These are phyloP conservation scores for Scedosporium dehoogii DNA, from an alignment of 2,329 filamentous ascomycete species.

Conservation along the genomic window DNA sequence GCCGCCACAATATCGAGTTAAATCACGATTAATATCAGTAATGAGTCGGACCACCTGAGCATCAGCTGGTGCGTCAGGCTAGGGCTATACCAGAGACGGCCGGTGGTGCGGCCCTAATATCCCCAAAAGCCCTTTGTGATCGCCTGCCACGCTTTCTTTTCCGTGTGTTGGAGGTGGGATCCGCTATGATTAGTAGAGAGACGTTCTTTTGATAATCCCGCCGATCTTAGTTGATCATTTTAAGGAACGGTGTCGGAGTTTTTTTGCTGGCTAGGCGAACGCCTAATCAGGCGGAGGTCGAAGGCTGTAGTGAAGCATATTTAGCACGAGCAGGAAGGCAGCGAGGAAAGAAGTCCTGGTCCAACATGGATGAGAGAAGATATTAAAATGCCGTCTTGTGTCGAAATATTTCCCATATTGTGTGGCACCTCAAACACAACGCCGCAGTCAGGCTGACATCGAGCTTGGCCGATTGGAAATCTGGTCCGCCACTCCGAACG, in stretches of 20 bases:
- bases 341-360: not conserved
- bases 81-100: not conserved
- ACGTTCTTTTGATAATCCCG: not conserved
- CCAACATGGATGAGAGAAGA: not conserved
- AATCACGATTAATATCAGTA: not conserved
- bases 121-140: not conserved
- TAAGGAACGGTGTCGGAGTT: not conserved
- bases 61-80: not conserved
- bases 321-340: not conserved
- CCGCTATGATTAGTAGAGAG: not conserved
- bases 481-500: not conserved
- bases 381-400: not conserved
- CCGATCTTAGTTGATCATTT: not conserved
- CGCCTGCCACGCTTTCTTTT: not conserved
- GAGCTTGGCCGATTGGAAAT: not conserved
- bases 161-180: not conserved
- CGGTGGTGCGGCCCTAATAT: not conserved
- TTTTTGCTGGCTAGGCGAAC: not conserved
- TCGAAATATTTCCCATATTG: not conserved
- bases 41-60: not conserved
- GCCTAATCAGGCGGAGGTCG: not conserved
- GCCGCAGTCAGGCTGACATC: not conserved
- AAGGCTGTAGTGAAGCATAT: not conserved
- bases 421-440: not conserved
- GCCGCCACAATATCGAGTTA: slow-evolving; percentile 4